Evolutionary conservation across 2,329 filamentous ascomycete genomes (phyloP), one percentile per base, ranked within the genome.

Genomic region (Sporothrix pallida): DNA sequence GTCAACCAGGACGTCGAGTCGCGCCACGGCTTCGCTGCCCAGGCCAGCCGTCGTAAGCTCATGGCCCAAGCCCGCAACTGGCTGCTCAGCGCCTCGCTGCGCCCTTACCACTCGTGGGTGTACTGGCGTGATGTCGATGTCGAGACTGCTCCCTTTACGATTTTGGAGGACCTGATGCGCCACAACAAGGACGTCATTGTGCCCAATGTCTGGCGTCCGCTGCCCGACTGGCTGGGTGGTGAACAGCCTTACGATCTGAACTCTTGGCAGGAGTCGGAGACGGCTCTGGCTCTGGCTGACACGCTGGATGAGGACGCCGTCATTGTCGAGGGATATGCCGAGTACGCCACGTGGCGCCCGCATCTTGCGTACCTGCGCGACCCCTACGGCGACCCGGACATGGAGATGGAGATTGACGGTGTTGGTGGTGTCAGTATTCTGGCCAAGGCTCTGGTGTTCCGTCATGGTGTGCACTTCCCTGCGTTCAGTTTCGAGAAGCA

Each of bases 61-160:
- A 99, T 99, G 96, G 96, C 96, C 0, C 94, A 98, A 83, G 96
- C 96, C 70, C 89, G 96, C 76, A 99, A 99, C 83, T 99, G 96
- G 96, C 86, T 99, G 71, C 84, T 99, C 73, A 98, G 94, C 79
- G 95, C 96, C 56, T 95, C 96, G 26, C 85, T 99, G 72, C 90
- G 96, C 60, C 96, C 96, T 1, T 97, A 96, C 71, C 96, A 99
- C 81, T 98, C 95, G 76, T 99, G 96, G 96, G 96, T 99, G 10
- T 99, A 99, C 81, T 99, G 96, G 96, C 91, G 96, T 82, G 96
- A 99, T 84, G 96, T 97, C 31, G 96, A 99, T 83, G 96, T 99
- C 9, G 94, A 98, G 83, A 99, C 96, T 1, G 96, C 96, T 2
- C 96, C 96, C 0, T 96, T 95, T 80, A 98, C 96, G 0, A 98